Evolutionary conservation across 306 rosid species (phyloP).

Genomic region (Castanea mollissima): DNA sequence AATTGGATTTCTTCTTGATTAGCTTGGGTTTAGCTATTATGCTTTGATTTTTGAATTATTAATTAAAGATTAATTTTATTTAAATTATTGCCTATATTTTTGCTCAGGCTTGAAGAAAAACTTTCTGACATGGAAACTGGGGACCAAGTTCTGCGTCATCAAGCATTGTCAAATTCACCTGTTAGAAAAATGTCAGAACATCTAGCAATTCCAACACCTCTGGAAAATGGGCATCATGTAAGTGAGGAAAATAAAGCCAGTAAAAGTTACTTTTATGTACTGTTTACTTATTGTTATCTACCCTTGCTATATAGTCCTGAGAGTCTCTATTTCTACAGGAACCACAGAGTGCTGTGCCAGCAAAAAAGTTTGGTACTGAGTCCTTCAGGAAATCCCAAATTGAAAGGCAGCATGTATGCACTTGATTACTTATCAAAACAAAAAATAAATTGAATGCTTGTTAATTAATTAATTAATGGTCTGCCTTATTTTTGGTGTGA

Average conservation of each 20-base stretch:
- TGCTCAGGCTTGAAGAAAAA: conserved; percentile 84
- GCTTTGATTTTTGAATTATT: background rate
- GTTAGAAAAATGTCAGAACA: conserved; percentile 61
- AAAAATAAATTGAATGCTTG: background rate
- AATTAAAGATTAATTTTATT: background rate
- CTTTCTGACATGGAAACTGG: conserved; percentile 78
- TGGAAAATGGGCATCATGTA: conserved; percentile 73
- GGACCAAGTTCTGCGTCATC: conserved; percentile 74
- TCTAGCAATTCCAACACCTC: conserved; percentile 29
- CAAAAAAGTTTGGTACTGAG: conserved; percentile 59
- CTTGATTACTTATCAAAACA: background rate
- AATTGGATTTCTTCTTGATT: background rate
- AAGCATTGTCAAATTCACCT: conserved; percentile 58
- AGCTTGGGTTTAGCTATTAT: background rate
- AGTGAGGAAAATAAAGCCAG: conserved; percentile 31
- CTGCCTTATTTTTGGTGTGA: conserved; percentile 14
- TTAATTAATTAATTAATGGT: conserved; percentile 20
- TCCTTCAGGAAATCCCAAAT: conserved; percentile 58
- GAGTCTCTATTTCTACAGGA: conserved; percentile 41
- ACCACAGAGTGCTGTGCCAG: conserved; percentile 27
- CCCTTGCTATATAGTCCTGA: conserved; percentile 19
- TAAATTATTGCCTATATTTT: conserved; percentile 17
- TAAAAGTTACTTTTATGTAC: conserved; percentile 7
- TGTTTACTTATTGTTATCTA: conserved; percentile 17
- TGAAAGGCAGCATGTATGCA: conserved; percentile 77